Base-by-base conservation (phyloP, 345 rosid genomes). In the Gossypium arboreum region DNA sequence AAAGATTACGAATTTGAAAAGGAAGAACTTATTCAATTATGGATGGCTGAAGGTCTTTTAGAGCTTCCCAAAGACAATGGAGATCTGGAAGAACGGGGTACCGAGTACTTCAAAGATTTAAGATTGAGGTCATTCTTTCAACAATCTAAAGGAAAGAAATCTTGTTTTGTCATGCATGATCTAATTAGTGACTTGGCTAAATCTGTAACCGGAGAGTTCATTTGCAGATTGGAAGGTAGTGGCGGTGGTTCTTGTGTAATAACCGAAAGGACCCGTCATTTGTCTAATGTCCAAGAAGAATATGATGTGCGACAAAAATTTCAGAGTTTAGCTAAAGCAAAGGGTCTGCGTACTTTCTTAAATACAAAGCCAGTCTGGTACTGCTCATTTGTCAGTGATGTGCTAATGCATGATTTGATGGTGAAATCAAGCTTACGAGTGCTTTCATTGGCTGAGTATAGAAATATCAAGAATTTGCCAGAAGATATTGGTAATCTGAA, bases 1-100 rank as follows among this genome's bases (percentile, higher is more conserved):
- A n/a, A 72, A 18, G 71, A 20, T 45, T 57, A 73, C 27, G 52
- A 66, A 73, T 76, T 80, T 43, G n/a, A 29, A n/a, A 77, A 68
- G 27, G 79, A 76, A 18, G 71, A 57, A 5, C 24, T 76, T n/a
- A n/a, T 80, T 43, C 50, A 2, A 2, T 54, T 67, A 12, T 80
- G 82, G 77, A 80, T 80, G 73, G 79, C 77, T 1, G 77, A 80
- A 45, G 82, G 58, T 24, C 39, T 79, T 7, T 2, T 79, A 48
- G 3, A 7, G 1, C 7, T 15, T 2, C 12, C 11, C 11, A 20
- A 17, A 2, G 5, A 41, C 12, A 22, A 24, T 2, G 18, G 10
- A 39, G n/a, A 18, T 7, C 0, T n/a, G 15, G 64, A 69, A 54
- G 82, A 55, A 8, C 17, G 2, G 16, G 73, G 80, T 3, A 43